Evolutionary conservation across 192 early-diverging fungal species (phyloP).

Genomic region (Linnemannia zychae): DNA sequence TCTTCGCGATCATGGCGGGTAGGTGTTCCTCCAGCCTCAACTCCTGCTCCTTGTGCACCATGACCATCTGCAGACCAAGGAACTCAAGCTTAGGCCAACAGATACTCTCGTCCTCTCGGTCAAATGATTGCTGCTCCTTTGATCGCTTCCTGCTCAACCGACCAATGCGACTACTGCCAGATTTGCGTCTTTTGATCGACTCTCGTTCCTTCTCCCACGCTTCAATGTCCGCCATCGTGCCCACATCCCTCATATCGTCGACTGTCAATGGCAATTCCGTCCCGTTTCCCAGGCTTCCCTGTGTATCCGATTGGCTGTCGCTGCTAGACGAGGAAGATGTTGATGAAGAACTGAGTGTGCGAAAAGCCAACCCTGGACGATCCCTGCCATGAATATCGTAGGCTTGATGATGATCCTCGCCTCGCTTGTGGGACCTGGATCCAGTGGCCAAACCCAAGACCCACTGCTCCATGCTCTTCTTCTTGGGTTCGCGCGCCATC

Average conservation of each 20-base stretch:
- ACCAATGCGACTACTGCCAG: neutral
- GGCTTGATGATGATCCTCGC: neutral
- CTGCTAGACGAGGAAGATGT: neutral
- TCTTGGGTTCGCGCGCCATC: neutral
- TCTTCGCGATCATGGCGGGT: neutral
- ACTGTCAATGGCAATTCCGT: neutral
- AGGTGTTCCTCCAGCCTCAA: neutral
- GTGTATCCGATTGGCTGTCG: neutral
- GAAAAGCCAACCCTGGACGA: neutral
- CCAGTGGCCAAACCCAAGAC: neutral
- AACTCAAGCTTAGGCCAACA: constrained; percentile 8
- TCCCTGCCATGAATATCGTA: neutral
- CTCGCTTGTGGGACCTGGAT: neutral
- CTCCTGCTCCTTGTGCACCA: neutral
- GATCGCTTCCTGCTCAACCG: neutral
- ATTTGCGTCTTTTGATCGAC: neutral
- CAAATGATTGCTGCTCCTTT: neutral
- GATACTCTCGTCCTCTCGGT: neutral
- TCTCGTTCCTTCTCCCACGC: neutral
- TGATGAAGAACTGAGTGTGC: neutral
- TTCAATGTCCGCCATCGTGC: constrained; percentile 4
- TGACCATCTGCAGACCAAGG: neutral
- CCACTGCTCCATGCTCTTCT: neutral
- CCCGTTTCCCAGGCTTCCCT: neutral
- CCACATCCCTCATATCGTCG: neutral